Base-by-base conservation (phyloP, 2,329 filamentous ascomycete species). In the Penicillium italicum region DNA sequence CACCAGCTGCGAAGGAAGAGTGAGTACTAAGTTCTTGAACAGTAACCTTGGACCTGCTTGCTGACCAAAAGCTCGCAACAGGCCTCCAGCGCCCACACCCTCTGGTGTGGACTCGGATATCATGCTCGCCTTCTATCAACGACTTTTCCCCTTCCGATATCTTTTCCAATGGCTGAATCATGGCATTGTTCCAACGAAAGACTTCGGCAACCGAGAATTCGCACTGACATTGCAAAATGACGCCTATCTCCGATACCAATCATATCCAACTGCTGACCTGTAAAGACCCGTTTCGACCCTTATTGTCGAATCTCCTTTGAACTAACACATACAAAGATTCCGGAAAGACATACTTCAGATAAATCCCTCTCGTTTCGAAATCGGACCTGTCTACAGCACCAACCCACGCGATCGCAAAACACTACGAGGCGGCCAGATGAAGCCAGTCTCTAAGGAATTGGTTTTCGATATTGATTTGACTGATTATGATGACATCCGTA, bases 401-500 rank as follows among this genome's bases (percentile, higher is more conserved):
- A 97, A 97, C 72, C 94, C 94, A 0, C 88, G 91, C 65, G 94
- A 99, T 67, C 87, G 93, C 68, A 99, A 97, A 77, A 87, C 87
- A 0, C 76, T 97, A 33, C 85, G 88, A 50, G 83, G 87, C 34
- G 85, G 85, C 45, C 85, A 90, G 9, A 97, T 99, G 77, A 88
- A 87, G 61, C 93, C 94, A 0, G 74, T 97, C 31, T 83, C 89
- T 53, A 99, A 99, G 73, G 94, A 99, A 73, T 79, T 99, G 37
- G 96, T 96, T 66, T 97, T 99, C 74, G 94, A 99, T 87, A 97
- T 99, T 67, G 94, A 99, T 83, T 83, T 99, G 83, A 97, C 94
- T 52, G 94, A 97, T 76, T 99, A 99, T 75, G 94, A 99, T 72
- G 91, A 96, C 62, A 90, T 99, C 62, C 87, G 94, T 64, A 97